Conservation (phyloP, 768 basidiomycete species). For the Royoungia palumana region DNA sequence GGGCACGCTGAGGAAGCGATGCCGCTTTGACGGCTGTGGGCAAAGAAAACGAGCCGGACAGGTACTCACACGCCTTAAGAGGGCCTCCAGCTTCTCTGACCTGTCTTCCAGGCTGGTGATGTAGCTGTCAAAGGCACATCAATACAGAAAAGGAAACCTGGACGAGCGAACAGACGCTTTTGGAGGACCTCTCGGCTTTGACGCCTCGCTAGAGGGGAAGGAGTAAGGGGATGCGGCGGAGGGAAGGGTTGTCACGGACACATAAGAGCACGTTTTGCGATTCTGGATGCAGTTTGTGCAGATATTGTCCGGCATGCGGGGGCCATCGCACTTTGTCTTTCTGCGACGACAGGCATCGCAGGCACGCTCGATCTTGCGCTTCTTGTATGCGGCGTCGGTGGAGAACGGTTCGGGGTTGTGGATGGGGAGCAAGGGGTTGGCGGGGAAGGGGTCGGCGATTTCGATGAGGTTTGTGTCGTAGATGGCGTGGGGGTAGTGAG, state of each 20-base stretch:
- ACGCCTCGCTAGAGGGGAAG: constrained; percentile 45
- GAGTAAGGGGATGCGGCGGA: constrained; percentile 1
- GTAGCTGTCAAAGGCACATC: constrained; percentile 38
- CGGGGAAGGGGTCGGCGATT: constrained; percentile 18
- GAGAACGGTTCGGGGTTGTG: constrained; percentile 5
- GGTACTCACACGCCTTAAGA: constrained; percentile 48
- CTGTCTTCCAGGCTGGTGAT: constrained; percentile 57
- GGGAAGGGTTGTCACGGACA: constrained; percentile 38
- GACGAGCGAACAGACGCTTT: constrained; percentile 50
- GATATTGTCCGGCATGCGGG: constrained; percentile 44
- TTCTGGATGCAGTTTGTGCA: constrained; percentile 58
- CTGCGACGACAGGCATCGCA: constrained; percentile 58
- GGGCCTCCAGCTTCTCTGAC: constrained; percentile 51
- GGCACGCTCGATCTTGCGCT: constrained; percentile 50
- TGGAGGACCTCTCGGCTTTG: constrained; percentile 63
- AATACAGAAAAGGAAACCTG: background rate
- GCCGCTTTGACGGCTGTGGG: background rate
- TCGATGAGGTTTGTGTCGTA: constrained; percentile 28
- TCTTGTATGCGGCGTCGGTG: constrained; percentile 30
- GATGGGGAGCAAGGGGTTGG: constrained; percentile 9
- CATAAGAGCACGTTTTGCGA: constrained; percentile 54
- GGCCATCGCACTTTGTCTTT: constrained; percentile 62
- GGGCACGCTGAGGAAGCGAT: background rate
- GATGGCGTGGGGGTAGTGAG: constrained; percentile 11
- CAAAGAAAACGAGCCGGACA: background rate